A percentile compares a stretch with the other conserved stretches of the same genome.
Evolutionary conservation across 2,329 filamentous ascomycete species (phyloP).

Genomic region (Cadophora luteo-olivacea): DNA sequence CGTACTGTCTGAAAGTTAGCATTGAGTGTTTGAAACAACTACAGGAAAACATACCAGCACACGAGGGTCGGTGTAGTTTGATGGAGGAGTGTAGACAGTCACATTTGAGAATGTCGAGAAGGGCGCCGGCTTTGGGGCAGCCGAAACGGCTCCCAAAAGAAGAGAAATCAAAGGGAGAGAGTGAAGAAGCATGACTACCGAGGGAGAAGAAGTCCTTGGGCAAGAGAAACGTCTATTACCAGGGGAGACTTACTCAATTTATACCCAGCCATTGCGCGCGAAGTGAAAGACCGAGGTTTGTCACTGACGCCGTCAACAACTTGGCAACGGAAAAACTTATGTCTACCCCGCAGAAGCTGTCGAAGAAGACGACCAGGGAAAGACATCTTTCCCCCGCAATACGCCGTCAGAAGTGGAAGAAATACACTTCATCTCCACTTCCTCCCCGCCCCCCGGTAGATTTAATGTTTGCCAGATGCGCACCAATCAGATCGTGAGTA

Average conservation of each 20-base stretch:
- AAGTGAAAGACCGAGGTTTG: conserved; percentile 3
- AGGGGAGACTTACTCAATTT: not conserved
- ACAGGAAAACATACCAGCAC: conserved; percentile 29
- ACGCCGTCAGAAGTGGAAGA: conserved; percentile 17
- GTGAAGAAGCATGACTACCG: conserved; percentile 36
- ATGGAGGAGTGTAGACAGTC: conserved; percentile 40
- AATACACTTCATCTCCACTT: conserved; percentile 21
- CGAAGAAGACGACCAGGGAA: not conserved
- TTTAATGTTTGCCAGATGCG: conserved; percentile 24
- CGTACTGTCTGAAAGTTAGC: conserved; percentile 36
- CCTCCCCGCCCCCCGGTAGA: conserved; percentile 7
- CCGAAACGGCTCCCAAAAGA: conserved; percentile 31
- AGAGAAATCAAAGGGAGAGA: conserved; percentile 30
- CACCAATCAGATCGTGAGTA: conserved; percentile 25
- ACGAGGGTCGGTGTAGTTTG: conserved; percentile 41
- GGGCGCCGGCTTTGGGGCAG: conserved; percentile 28
- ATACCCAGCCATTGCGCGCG: conserved; percentile 14
- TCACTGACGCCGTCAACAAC: not conserved
- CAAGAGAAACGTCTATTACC: not conserved
- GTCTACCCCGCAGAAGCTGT: conserved; percentile 29
- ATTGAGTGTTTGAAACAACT: not conserved
- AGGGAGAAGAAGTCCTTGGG: not conserved
- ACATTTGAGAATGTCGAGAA: conserved; percentile 42
- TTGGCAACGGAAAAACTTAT: conserved; percentile 34
- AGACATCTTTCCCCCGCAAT: conserved; percentile 19